phyloP scores from a whole-genome alignment of 2,329 filamentous ascomycete species.

The Karstenula rhodostoma region DNA sequence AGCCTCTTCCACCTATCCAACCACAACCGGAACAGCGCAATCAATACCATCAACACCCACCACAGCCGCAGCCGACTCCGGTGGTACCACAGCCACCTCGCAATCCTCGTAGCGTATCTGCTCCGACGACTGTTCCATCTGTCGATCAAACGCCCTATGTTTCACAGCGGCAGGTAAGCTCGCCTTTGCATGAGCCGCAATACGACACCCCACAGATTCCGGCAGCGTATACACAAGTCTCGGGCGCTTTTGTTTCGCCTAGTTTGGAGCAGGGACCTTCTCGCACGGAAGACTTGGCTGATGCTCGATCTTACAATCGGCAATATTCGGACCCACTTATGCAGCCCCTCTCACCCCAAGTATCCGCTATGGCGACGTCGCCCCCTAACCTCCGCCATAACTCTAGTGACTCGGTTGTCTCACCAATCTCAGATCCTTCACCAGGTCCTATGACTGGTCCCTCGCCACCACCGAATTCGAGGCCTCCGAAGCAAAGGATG shows the following conservation, averaged over 20 bases:
- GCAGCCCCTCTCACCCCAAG: constrained; percentile 42
- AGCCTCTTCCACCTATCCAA: constrained; percentile 6
- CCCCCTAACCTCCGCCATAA: constrained; percentile 32
- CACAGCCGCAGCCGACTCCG: constrained; percentile 17
- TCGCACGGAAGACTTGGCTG: constrained; percentile 15
- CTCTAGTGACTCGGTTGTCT: constrained; percentile 41
- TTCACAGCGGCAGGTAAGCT: constrained; percentile 32
- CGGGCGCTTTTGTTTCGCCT: constrained; percentile 41
- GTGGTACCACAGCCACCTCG: constrained; percentile 16
- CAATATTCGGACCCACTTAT: constrained; percentile 42
- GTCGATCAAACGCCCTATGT: constrained; percentile 20
- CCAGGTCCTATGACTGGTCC: constrained; percentile 23
- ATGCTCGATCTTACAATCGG: constrained; percentile 20
- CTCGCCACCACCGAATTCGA: constrained; percentile 25
- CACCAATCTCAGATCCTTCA: constrained; percentile 37
- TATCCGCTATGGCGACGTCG: constrained; percentile 41
- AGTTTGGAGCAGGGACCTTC: constrained; percentile 25
- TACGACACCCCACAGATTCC: constrained; percentile 49
- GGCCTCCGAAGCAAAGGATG: constrained; percentile 41
- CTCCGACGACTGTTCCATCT: constrained; percentile 23
- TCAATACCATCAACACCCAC: constrained; percentile 19
- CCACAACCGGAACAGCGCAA: constrained; percentile 12
- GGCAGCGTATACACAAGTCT: constrained; percentile 45
- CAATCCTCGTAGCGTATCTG: constrained; percentile 31
- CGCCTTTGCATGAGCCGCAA: constrained; percentile 35